Base-by-base conservation (phyloP, 306 rosid genomes). In the Ceratonia siliqua region DNA sequence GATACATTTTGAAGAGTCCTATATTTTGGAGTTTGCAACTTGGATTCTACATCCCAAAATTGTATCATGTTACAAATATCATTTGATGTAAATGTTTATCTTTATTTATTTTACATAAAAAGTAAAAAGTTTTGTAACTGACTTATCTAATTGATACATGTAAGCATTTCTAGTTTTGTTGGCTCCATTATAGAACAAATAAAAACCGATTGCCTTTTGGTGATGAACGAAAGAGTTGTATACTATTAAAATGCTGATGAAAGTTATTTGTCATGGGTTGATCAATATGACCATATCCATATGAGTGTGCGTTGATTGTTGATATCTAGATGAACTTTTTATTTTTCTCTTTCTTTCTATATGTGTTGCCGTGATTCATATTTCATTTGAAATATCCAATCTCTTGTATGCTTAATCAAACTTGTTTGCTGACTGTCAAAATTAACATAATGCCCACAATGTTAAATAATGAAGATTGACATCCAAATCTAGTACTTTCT, bases 191-290 rank as follows among this genome's bases (percentile, higher is more conserved):
- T 12, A 65, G 66, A 74, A 27, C 36, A 63, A 63, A 33, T 27
- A 20, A 36, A 53, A 45, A 27, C 68, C 8, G 14, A 13, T 61
- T 50, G 6, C 14, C 68, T 32, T 66, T 36, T 35, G 36, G 48
- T 28, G 17, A 74, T 24, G 42, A 69, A 21, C 38, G n/a, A 41
- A 41, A 7, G 1, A 70, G 72, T 53, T 43, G 54, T 2, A 14
- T 14, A 54, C 68, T 54, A 72, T 78, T 39, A 78, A 65, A 14
- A 53, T n/a, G n/a, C n/a, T n/a, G n/a, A n/a, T 75, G 87, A 73
- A 52, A 79, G 49, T 82, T 64, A 54, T n/a, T n/a, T n/a, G 7
- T 56, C 21, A 55, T 42, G 41, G 57, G 21, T 54, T 42, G 21
- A 11, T 65, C 58, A 39, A 32, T 54, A 58, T 67, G 39, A 42